Conservation (phyloP, 2,329 filamentous ascomycete genomes). For the Diaporthe citriasiana region DNA sequence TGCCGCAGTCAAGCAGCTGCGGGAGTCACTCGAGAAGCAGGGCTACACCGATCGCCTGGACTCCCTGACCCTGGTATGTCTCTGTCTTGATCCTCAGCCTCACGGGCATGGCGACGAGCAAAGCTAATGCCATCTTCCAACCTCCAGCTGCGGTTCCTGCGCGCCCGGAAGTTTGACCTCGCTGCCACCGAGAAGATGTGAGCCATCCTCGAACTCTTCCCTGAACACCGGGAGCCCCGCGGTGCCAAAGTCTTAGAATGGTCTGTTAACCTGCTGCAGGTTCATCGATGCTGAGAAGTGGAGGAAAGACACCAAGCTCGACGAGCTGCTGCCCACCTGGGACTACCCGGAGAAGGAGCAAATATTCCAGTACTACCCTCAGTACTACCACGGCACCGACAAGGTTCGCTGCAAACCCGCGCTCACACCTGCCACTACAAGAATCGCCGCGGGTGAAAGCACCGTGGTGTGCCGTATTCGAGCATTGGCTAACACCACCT, state of each 20-base stretch:
- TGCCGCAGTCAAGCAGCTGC: conserved; percentile 89
- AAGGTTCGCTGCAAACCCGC: conserved; percentile 65
- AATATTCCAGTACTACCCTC: conserved; percentile 92
- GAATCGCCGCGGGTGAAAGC: neutral
- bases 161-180: conserved; percentile 96
- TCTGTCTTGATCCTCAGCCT: conserved; percentile 12
- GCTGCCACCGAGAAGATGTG: conserved; percentile 89
- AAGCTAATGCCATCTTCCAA: conserved; percentile 42
- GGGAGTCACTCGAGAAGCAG: conserved; percentile 84
- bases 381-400: conserved; percentile 99
- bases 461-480: neutral
- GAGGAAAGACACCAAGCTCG: conserved; percentile 88
- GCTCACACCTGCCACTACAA: neutral
- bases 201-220: conserved; percentile 52
- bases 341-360: conserved; percentile 88
- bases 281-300: conserved; percentile 92
- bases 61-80: conserved; percentile 86
- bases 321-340: conserved; percentile 84
- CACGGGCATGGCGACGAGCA: neutral
- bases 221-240: neutral
- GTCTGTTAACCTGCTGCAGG: conserved; percentile 65
- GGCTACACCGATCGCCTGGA: conserved; percentile 89
- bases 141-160: conserved; percentile 84
- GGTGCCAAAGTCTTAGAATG: neutral
- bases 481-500: conserved; percentile 4